Evolutionary conservation across 352 stramenopile species (phyloP), one percentile per base, ranked within the genome.

Genomic region (Phytophthora podocarpi): DNA sequence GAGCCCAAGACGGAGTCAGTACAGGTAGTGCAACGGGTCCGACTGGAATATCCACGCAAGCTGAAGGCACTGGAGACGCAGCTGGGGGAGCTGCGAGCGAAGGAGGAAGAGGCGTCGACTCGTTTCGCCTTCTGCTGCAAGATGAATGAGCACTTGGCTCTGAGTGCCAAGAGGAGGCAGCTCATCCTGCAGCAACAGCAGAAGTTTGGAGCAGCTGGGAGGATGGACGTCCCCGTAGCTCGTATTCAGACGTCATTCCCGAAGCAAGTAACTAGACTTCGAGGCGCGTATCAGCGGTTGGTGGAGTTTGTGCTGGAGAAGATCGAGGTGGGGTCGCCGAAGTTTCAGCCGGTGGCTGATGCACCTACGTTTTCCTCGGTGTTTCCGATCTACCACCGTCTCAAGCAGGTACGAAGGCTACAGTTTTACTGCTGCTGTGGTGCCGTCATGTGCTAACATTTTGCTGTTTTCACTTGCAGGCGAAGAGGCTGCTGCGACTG

Each of bases 41-140:
- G 59, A 30, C n/a, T 91, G 21, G 60, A 82, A 49, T 85, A 87
- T 40, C 79, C 73, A n/a, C 67, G 64, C 15, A 71, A 76, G 13
- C 57, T 89, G 41, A 84, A 81, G 42, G 37, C 52, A 18, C 26
- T 86, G 50, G 63, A 89, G 43, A 65, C 67, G 20, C 64, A 79
- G 10, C 34, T 86, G 1, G 45, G 67, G 9, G 75, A 82, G 8
- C 37, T 74, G 35, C 47, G 58, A 4, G 27, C 51, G 9, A 72
- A 67, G 24, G 69, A 85, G 20, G 34, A 13, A 8, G 50, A 76
- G 30, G 48, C 70, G n/a, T 75, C 76, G 18, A 80, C 74, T 20
- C 79, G 74, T 18, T 63, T 60, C 35, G 49, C 37, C 8, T 91
- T 89, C 50, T 85, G 73, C 53, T 76, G 74, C 27, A 77, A 72